Percentiles rank a stretch among this genome's conserved stretches.
Evolutionary conservation across 2,329 filamentous ascomycete genomes (phyloP).

Genomic region (Ploettnerulaceae sp.): DNA sequence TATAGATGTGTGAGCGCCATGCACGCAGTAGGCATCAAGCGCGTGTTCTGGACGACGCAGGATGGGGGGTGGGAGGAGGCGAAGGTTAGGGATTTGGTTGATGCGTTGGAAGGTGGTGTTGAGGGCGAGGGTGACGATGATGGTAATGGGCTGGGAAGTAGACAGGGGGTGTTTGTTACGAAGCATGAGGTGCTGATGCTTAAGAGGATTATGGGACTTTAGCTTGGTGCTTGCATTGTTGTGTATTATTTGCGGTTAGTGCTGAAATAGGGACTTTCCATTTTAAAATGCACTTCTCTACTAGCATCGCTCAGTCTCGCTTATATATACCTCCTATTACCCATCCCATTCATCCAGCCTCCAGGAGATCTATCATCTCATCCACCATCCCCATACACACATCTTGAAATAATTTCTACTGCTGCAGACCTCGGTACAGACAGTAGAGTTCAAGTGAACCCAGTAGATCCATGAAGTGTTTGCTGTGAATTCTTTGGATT

Average conservation of each 20-base stretch:
- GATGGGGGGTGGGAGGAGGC: slow-evolving; percentile 46
- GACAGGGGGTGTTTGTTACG: slow-evolving; percentile 44
- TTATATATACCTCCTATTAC: too few relatives aligned
- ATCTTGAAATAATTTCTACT: too few relatives aligned
- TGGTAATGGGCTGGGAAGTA: slow-evolving; percentile 28
- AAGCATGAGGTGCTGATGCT: slow-evolving; percentile 49
- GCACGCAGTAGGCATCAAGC: slow-evolving; percentile 46
- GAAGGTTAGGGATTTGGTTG: slow-evolving; percentile 45
- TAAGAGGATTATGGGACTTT: slow-evolving; percentile 30
- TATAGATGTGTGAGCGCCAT: slow-evolving; percentile 49
- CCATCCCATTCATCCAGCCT: too few relatives aligned
- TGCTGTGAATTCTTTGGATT: too few relatives aligned
- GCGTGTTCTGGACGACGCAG: slow-evolving; percentile 48
- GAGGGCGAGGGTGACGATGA: slow-evolving; percentile 40
- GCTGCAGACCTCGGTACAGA: too few relatives aligned
- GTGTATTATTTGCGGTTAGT: not conserved
- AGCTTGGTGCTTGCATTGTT: not conserved
- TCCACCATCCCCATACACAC: too few relatives aligned
- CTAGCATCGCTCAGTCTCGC: too few relatives aligned
- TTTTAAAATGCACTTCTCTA: too few relatives aligned
- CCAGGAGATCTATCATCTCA: too few relatives aligned
- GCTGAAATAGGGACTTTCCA: too few relatives aligned
- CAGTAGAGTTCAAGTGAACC: too few relatives aligned
- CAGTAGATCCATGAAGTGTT: too few relatives aligned
- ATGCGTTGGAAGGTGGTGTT: slow-evolving; percentile 38